phyloP scores from a whole-genome alignment of 2,329 filamentous ascomycete species.

The Periconia sp. region DNA sequence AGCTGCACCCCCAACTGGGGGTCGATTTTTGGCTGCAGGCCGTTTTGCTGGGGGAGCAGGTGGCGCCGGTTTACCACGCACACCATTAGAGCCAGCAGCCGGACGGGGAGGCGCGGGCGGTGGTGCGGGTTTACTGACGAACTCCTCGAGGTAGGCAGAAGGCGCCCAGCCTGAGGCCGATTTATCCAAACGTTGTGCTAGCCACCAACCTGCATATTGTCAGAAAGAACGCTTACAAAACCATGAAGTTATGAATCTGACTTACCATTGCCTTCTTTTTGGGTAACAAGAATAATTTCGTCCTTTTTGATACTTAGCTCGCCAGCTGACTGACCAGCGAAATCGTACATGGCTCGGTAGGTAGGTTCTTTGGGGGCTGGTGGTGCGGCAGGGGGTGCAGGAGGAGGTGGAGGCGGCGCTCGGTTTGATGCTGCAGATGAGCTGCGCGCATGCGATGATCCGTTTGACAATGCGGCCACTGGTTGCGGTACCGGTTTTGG shows the following conservation, averaged over 20 bases:
- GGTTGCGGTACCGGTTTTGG: slow-evolving; percentile 56
- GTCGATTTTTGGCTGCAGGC: slow-evolving; percentile 69
- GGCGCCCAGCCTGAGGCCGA: slow-evolving; percentile 89
- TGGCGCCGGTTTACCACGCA: slow-evolving; percentile 67
- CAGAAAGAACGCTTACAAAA: slow-evolving; percentile 15
- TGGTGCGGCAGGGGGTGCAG: slow-evolving; percentile 65
- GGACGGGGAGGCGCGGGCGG: slow-evolving; percentile 54
- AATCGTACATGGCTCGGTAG: slow-evolving; percentile 92
- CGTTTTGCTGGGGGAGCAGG: slow-evolving; percentile 80
- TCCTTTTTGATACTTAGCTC: slow-evolving; percentile 80
- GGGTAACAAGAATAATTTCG: slow-evolving; percentile 84
- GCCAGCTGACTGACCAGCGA: slow-evolving; percentile 79
- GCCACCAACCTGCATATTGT: slow-evolving; percentile 79
- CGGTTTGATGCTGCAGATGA: slow-evolving; percentile 48
- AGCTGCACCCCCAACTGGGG: slow-evolving; percentile 64
- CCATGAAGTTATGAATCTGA: slow-evolving; percentile 6
- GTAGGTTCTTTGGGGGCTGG: slow-evolving; percentile 68
- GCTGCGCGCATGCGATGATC: slow-evolving; percentile 47
- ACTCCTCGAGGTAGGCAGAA: slow-evolving; percentile 89
- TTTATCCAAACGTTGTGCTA: slow-evolving; percentile 72
- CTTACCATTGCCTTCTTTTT: slow-evolving; percentile 93
- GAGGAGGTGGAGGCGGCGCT: slow-evolving; percentile 56
- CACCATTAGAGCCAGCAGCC: slow-evolving; percentile 60
- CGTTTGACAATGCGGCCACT: slow-evolving; percentile 55
- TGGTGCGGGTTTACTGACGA: slow-evolving; percentile 59